Evolutionary conservation across 2,329 filamentous ascomycete species (phyloP).

Genomic region (Fusarium sp.): DNA sequence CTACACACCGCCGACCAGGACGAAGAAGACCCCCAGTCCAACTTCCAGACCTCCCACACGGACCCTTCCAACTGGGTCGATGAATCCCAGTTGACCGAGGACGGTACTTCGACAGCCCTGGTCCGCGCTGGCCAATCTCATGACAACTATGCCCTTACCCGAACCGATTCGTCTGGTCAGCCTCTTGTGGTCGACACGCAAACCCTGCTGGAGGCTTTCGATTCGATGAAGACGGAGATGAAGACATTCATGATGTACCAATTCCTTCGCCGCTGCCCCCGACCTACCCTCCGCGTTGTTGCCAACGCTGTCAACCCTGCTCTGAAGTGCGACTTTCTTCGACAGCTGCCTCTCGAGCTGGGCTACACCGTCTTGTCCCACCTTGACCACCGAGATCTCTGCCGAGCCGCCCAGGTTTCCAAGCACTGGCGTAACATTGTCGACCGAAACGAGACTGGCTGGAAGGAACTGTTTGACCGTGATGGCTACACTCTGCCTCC

Average conservation of each 20-base stretch:
- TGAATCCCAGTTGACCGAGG: conserved; percentile 56
- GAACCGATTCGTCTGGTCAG: conserved; percentile 37
- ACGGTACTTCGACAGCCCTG: conserved; percentile 45
- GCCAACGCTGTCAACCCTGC: conserved; percentile 93
- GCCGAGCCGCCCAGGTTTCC: conserved; percentile 90
- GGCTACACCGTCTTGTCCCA: conserved; percentile 89
- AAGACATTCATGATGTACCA: conserved; percentile 98
- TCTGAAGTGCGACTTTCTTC: conserved; percentile 92
- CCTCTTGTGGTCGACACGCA: conserved; percentile 80
- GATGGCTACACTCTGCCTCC: conserved; percentile 84
- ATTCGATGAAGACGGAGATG: conserved; percentile 89
- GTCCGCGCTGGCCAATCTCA: conserved; percentile 38
- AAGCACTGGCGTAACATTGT: conserved; percentile 93
- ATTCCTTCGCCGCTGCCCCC: conserved; percentile 86
- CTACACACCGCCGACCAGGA: conserved; percentile 60
- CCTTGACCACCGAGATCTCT: conserved; percentile 87
- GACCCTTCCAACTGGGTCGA: conserved; percentile 52
- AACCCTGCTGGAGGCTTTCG: conserved; percentile 88
- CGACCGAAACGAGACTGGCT: conserved; percentile 93
- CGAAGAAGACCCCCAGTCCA: conserved; percentile 53
- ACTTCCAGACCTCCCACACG: conserved; percentile 48
- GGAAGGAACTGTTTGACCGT: conserved; percentile 90
- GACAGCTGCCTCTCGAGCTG: conserved; percentile 85
- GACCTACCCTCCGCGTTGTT: conserved; percentile 89
- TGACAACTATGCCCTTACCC: conserved; percentile 42